Evolutionary conservation across 805 yeast genomes (phyloP).

Genomic region (Candida insectorum): DNA sequence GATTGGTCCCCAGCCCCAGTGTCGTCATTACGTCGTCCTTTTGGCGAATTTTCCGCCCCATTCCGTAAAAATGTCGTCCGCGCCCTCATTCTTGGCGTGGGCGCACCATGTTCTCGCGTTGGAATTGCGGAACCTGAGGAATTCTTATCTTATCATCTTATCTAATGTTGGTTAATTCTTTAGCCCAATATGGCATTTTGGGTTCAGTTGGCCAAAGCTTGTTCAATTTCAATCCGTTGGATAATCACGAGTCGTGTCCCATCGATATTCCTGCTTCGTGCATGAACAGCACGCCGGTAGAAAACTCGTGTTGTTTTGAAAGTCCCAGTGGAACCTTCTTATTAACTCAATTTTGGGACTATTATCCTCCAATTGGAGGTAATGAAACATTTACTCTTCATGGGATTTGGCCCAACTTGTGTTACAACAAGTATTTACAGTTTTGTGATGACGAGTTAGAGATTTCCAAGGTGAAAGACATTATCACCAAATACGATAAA

Average conservation of each 20-base stretch:
- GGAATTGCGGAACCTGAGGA: too few relatives aligned
- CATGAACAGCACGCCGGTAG: slow-evolving; percentile 34
- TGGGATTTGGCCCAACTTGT: slow-evolving; percentile 43
- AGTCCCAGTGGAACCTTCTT: slow-evolving; percentile 37
- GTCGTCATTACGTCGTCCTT: too few relatives aligned
- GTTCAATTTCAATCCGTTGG: neutral
- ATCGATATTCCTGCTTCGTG: slow-evolving; percentile 59
- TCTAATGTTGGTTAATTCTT: too few relatives aligned
- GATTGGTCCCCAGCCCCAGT: too few relatives aligned
- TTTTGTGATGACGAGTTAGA: slow-evolving; percentile 32
- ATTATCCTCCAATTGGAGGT: slow-evolving; percentile 27
- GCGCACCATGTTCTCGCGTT: too few relatives aligned
- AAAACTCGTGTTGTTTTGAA: slow-evolving; percentile 47
- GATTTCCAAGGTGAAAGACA: slow-evolving; percentile 20
- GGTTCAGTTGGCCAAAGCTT: too few relatives aligned
- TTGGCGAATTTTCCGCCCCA: too few relatives aligned
- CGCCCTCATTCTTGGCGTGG: too few relatives aligned
- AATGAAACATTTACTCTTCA: slow-evolving; percentile 39
- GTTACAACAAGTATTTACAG: slow-evolving; percentile 37
- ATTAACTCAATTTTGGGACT: slow-evolving; percentile 40
- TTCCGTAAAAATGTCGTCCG: too few relatives aligned
- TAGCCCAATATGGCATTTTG: too few relatives aligned
- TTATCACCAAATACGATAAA: slow-evolving; percentile 12
- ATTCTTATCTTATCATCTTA: too few relatives aligned
- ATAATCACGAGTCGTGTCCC: slow-evolving; percentile 42